These are phyloP conservation scores for Zizania latifolia DNA, from an alignment of 176 grass and related monocot species.

Conservation along the genomic window DNA sequence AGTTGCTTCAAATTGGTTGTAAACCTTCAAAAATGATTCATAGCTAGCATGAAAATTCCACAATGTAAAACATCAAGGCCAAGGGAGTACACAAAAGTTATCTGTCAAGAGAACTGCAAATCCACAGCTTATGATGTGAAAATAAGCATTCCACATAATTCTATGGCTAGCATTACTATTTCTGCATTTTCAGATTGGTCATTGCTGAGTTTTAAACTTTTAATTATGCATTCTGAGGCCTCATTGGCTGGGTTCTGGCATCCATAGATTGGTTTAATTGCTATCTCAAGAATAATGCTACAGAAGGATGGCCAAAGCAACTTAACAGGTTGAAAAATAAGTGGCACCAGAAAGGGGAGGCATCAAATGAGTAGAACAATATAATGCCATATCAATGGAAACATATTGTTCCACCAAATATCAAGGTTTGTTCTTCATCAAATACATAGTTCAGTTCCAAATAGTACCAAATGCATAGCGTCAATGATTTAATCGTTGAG, in stretches of 20 bases:
- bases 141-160: background rate
- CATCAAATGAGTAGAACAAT: background rate
- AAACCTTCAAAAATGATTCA: background rate
- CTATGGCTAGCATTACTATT: background rate
- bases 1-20: background rate
- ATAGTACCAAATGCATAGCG: background rate
- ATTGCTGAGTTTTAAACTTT: constrained; percentile 15
- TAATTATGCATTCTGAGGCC: background rate
- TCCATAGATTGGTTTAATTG: background rate
- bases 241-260: background rate
- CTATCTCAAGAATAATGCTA: background rate
- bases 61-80: background rate
- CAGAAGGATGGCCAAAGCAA: background rate
- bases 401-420: background rate
- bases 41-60: background rate
- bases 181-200: constrained; percentile 1
- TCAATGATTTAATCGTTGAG: background rate
- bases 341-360: background rate
- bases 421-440: background rate
- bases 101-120: background rate
- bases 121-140: background rate
- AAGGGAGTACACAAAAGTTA: background rate
- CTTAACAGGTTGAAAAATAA: background rate
- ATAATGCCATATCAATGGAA: background rate
- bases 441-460: background rate